These are phyloP conservation scores for Apiotrichum veenhuisii DNA, from an alignment of 1,284 basidiomycete genomes.

Conservation along the genomic window DNA sequence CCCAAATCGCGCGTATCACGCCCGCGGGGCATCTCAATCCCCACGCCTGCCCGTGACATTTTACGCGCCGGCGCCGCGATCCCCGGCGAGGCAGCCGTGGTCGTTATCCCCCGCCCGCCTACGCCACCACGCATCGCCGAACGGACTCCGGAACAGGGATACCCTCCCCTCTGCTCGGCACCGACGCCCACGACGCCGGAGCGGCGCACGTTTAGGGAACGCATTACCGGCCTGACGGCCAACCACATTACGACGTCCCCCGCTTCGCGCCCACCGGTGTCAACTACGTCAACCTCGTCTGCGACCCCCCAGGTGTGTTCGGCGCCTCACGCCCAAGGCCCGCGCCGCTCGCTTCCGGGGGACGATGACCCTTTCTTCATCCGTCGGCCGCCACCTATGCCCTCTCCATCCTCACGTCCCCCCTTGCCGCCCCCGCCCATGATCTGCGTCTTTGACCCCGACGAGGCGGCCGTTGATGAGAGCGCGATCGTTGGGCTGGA, in stretches of 20 bases:
- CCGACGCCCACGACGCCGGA: neutral
- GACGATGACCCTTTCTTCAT: constrained; percentile 2
- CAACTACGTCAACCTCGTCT: too few species aligned
- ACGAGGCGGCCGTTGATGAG: neutral
- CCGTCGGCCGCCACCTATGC: neutral
- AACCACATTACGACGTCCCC: neutral
- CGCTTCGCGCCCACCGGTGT: neutral
- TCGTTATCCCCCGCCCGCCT: constrained; percentile 3
- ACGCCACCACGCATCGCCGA: constrained; percentile 6
- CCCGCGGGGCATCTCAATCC: neutral
- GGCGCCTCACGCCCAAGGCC: neutral
- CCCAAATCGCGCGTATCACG: neutral
- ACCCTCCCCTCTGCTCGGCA: neutral
- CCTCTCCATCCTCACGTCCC: neutral
- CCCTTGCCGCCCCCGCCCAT: neutral
- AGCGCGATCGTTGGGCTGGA: neutral
- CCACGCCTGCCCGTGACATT: constrained; percentile 6
- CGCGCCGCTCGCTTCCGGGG: neutral
- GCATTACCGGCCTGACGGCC: neutral
- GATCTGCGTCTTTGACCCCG: neutral
- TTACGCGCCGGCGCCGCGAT: neutral
- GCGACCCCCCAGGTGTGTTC: too few species aligned
- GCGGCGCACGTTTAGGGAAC: neutral
- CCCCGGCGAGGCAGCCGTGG: neutral
- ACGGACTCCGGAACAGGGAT: constrained; percentile 2